Percentiles rank a stretch among this genome's conserved stretches.
Evolutionary conservation across 2,329 filamentous ascomycete species (phyloP).

Genomic region (Phaeosphaeriaceae sp.): DNA sequence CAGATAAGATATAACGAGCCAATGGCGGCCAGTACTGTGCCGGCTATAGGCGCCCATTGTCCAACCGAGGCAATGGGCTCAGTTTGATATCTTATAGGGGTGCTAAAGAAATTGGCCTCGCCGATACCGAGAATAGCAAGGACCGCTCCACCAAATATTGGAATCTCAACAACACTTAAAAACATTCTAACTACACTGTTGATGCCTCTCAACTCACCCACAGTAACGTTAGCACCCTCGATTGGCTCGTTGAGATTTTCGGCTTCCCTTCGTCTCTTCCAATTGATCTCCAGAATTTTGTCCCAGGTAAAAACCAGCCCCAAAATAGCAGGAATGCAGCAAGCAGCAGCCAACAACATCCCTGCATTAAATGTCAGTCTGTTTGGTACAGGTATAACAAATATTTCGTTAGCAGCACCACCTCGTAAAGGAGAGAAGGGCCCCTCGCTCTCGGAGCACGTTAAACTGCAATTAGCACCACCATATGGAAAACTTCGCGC

Average conservation of each 20-base stretch:
- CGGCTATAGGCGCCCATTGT: constrained; percentile 67
- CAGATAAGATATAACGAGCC: constrained; percentile 64
- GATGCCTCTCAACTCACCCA: constrained; percentile 55
- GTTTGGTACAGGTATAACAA: constrained; percentile 65
- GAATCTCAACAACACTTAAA: constrained; percentile 59
- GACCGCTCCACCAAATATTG: constrained; percentile 64
- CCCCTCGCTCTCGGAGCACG: constrained; percentile 54
- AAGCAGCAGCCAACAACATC: constrained; percentile 67
- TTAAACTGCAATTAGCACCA: constrained; percentile 53
- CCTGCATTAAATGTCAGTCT: constrained; percentile 64
- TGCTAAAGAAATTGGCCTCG: constrained; percentile 69
- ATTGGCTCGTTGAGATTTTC: constrained; percentile 51
- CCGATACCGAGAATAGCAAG: constrained; percentile 66
- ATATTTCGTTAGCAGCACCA: constrained; percentile 65
- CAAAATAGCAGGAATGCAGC: constrained; percentile 67
- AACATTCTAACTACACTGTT: constrained; percentile 46
- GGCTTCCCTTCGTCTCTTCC: constrained; percentile 55
- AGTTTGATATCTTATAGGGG: constrained; percentile 62
- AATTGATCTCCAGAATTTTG: constrained; percentile 68
- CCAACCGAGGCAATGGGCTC: constrained; percentile 67
- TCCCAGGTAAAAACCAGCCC: constrained; percentile 68
- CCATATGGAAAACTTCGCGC: constrained; percentile 55
- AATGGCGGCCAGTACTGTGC: constrained; percentile 62
- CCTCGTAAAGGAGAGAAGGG: constrained; percentile 63
- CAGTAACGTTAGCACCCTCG: constrained; percentile 62